Percentiles rank a stretch among this genome's conserved stretches.
Evolutionary conservation across 371 early-diverging fungal genomes (phyloP).

Genomic region (Capillidium rhysosporum): DNA sequence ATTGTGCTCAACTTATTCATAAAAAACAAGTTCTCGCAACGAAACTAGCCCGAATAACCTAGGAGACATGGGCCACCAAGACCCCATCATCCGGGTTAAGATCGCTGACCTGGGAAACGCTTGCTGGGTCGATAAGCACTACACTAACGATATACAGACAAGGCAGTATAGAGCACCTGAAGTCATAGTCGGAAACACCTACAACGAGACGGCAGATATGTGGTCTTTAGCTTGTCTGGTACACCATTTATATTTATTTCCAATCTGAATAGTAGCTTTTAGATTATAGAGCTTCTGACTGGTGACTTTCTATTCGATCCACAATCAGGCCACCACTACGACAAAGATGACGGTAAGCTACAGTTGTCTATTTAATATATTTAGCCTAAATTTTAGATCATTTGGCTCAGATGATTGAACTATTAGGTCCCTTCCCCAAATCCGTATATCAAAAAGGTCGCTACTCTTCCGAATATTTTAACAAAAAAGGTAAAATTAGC

Average conservation of each 20-base stretch:
- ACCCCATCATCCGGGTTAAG: conserved; percentile 42
- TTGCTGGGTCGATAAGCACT: conserved; percentile 89
- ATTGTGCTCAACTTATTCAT: too few relatives aligned
- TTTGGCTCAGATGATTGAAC: conserved; percentile 86
- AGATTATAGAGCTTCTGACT: conserved; percentile 71
- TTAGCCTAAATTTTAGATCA: conserved; percentile 46
- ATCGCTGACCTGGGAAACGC: conserved; percentile 97
- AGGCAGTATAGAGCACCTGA: conserved; percentile 97
- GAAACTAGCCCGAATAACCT: too few relatives aligned
- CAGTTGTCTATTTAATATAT: background rate
- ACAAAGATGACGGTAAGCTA: conserved; percentile 69
- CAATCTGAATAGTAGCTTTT: background rate
- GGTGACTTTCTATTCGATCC: conserved; percentile 94
- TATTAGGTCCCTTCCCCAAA: conserved; percentile 65
- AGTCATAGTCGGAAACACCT: conserved; percentile 84
- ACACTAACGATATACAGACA: conserved; percentile 93
- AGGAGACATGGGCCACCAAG: too few relatives aligned
- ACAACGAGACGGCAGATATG: conserved; percentile 87
- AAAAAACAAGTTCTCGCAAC: too few relatives aligned
- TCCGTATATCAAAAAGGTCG: conserved; percentile 49
- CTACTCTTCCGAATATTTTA: conserved; percentile 58
- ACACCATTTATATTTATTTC: conserved; percentile 4
- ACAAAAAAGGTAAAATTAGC: conserved; percentile 40
- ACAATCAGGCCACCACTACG: conserved; percentile 54
- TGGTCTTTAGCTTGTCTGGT: conserved; percentile 95